A percentile compares a stretch with the other conserved stretches of the same genome.
phyloP scores from a whole-genome alignment of 129 eudicot species.

The Centella asiatica region DNA sequence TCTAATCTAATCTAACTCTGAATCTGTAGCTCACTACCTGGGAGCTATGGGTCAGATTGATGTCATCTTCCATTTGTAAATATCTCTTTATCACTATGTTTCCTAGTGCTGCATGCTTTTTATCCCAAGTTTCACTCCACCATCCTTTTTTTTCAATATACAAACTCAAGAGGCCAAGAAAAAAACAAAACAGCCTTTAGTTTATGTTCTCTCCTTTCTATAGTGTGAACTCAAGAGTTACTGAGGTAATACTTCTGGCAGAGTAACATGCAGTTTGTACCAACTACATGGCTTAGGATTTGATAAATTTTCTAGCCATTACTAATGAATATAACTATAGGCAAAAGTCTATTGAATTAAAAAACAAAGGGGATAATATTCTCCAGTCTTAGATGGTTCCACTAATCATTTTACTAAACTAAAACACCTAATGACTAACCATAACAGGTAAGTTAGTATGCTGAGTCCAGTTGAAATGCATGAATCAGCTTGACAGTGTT shows the following conservation, averaged over 20 bases:
- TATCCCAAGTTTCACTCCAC: slow-evolving; percentile 2
- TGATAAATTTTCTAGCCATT: too few relatives aligned
- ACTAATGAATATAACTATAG: too few relatives aligned
- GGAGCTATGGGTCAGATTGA: neutral
- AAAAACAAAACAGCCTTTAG: neutral
- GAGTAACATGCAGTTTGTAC: neutral
- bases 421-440: too few relatives aligned
- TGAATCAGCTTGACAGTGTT: too few relatives aligned
- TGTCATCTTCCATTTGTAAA: slow-evolving; percentile 13
- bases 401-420: too few relatives aligned
- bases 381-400: too few relatives aligned
- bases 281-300: too few relatives aligned
- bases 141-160: slow-evolving; percentile 1
- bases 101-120: slow-evolving; percentile 13
- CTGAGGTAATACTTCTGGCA: neutral
- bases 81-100: slow-evolving; percentile 22
- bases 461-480: too few relatives aligned
- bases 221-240: neutral
- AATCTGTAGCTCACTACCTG: neutral
- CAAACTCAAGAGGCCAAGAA: neutral
- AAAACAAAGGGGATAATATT: too few relatives aligned
- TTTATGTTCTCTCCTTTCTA: neutral
- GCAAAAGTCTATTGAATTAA: too few relatives aligned
- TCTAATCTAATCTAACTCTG: neutral
- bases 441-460: too few relatives aligned